phyloP scores from a whole-genome alignment of 2,329 filamentous ascomycete genomes.

The Aspergillus transmontanensis region DNA sequence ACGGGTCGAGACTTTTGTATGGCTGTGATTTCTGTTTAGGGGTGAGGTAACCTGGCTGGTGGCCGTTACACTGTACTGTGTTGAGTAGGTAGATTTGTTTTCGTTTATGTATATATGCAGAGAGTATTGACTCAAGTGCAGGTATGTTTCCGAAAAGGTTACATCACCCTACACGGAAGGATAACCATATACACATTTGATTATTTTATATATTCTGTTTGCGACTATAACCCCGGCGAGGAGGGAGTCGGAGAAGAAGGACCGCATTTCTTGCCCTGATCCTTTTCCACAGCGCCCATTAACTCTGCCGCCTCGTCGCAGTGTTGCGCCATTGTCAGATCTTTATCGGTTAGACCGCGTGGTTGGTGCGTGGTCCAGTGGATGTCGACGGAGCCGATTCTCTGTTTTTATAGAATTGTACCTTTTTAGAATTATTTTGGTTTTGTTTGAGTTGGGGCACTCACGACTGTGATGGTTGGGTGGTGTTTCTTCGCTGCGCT shows the following conservation, averaged over 20 bases:
- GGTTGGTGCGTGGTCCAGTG: conserved; percentile 46
- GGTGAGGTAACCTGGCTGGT: no score
- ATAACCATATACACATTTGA: background rate
- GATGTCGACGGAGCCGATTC: conserved; percentile 40
- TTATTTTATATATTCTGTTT: background rate
- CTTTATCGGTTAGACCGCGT: conserved; percentile 41
- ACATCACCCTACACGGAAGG: background rate
- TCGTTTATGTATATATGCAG: background rate
- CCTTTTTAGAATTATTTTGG: conserved; percentile 13
- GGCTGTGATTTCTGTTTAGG: no score
- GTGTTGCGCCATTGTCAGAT: conserved; percentile 38
- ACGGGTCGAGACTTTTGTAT: no score
- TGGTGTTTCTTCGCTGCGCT: conserved; percentile 43
- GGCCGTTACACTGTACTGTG: no score
- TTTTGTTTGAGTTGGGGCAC: background rate
- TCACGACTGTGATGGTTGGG: conserved; percentile 41
- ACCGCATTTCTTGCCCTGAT: conserved; percentile 34
- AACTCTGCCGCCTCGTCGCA: conserved; percentile 40
- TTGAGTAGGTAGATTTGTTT: no score
- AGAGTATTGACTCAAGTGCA: background rate
- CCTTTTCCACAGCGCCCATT: conserved; percentile 36
- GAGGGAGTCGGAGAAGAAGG: background rate
- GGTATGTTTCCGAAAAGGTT: no score
- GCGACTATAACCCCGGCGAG: background rate
- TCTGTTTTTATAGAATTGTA: conserved; percentile 18